Base-by-base conservation (phyloP, 2,329 filamentous ascomycete species). In the Colletotrichum eleusines region DNA sequence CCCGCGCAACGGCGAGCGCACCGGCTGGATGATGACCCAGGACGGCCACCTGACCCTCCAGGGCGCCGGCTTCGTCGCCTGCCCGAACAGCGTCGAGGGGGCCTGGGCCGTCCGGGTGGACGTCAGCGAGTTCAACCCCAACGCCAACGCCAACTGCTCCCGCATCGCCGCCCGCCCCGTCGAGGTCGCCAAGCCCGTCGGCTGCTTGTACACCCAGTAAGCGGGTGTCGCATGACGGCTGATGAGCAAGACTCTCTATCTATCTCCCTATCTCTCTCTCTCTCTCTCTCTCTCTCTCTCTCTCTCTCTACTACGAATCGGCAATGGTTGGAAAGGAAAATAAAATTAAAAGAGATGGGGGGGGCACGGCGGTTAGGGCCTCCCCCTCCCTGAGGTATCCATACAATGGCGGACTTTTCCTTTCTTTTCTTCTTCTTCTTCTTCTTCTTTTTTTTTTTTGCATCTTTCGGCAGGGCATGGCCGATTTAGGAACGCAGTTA, bases 1-100 rank as follows among this genome's bases (percentile, higher is more conserved):
- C 0, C 81, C 83, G 38, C 74, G 74, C 42, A 84, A 86, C 76
- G 77, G 71, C 33, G 85, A 89, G 81, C 78, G 80, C 63, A 80
- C 80, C 54, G 82, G 82, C 66, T 91, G 86, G 81, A 73, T 77
- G 31, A 72, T 89, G 81, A 84, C 74, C 75, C 77, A 55, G n/a
- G 68, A 76, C 69, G 80, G 79, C 71, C 75, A 86, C 75, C 81
- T 91, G 44, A 78, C 77, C 63, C 86, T 89, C 73, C 77, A 80
- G 42, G 83, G 82, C 54, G 70, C 71, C 2, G 76, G 79, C 67
- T 82, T 89, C 75, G 75, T 87, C 61, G 88, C 87, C 28, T 91
- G 89, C 82, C 86, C 87, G 48, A 78, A 78, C 74, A 78, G 79
- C 75, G 76, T 80, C 66, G 80, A 83, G 2, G 82, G 79, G 7